Base-by-base conservation (phyloP, 208 protist genomes). In the Lotmaria passim region DNA sequence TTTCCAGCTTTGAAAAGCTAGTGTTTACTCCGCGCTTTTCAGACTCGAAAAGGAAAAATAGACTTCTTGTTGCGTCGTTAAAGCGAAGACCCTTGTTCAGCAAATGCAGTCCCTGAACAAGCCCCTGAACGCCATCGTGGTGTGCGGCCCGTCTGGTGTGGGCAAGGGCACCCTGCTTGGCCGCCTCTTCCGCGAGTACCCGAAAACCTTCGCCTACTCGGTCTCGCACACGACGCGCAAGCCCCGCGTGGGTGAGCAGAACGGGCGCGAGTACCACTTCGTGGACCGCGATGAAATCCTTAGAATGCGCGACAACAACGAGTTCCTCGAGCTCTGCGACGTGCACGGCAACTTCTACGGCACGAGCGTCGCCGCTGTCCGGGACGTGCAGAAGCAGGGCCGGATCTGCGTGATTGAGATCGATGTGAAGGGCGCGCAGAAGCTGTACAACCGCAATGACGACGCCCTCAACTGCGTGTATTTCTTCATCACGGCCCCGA, bases 341-440 rank as follows among this genome's bases (percentile, higher is more conserved):
- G 95, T 98, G 30, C 96, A 98, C 82, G 93, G 93, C 44, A 98
- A 98, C 79, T 79, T 95, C 50, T 99, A 99, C 82, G 97, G 97
- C 56, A 99, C 97, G n/a, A 87, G 77, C 44, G 75, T 89, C 26
- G 78, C 66, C 8, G 91, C 93, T 8, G 85, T 99, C 21, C 59
- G 86, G 14, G 69, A 69, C 17, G 95, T 98, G 15, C 69, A 79
- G 31, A 69, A 80, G 19, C 47, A 73, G 14, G 89, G 89, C 28
- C 94, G 91, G 67, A 64, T 91, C 11, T 96, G 91, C 61, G 70
- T 98, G 24, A 65, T 98, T n/a, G 94, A 98, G 74, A 89, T 98
- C 12, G 94, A 98, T 83, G 86, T 98, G 28, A 86, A 98, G 69
- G 94, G 94, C 1, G 94, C 92, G 17, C 65, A 93, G 78, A 91